A percentile compares a stretch with the other conserved stretches of the same genome.
These are phyloP conservation scores for Ophiorrhiza pumila DNA, from an alignment of 257 asterid species.

Conservation along the genomic window DNA sequence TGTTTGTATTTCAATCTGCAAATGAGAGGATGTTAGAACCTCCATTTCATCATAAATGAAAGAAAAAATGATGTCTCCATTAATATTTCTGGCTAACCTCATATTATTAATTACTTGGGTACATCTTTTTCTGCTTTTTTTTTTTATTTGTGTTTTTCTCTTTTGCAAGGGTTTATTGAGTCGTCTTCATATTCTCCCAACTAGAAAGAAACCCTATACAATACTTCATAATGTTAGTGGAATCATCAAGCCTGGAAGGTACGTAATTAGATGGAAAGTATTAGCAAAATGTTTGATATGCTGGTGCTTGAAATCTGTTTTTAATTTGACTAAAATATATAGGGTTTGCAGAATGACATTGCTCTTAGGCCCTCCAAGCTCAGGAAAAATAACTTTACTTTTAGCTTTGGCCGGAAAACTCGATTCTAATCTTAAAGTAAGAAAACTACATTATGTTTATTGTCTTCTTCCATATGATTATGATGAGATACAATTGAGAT, in stretches of 20 bases:
- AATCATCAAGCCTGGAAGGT: constrained; percentile 87
- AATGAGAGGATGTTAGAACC: no score
- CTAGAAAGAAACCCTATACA: constrained; percentile 62
- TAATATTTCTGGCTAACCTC: no score
- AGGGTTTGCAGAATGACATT: constrained; percentile 20
- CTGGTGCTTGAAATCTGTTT: no score
- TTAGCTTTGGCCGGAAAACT: constrained; percentile 8
- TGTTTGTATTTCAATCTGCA: no score
- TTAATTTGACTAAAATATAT: not conserved
- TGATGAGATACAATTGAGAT: not conserved
- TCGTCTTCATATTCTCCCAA: constrained; percentile 55
- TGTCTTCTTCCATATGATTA: no score
- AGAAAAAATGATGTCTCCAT: no score
- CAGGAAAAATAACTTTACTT: constrained; percentile 8
- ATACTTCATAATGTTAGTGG: constrained; percentile 74
- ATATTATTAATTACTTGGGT: no score
- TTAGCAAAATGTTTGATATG: not conserved
- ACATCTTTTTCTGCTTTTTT: no score
- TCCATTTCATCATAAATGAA: no score
- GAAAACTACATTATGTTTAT: constrained; percentile 16
- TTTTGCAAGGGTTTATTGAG: constrained; percentile 62
- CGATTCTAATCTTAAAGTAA: constrained; percentile 49
- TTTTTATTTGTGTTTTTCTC: not conserved
- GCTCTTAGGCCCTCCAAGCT: constrained; percentile 15
- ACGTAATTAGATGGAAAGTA: not conserved